These are phyloP conservation scores for Exophiala calicioides DNA, from an alignment of 2,329 filamentous ascomycete species.

Conservation along the genomic window DNA sequence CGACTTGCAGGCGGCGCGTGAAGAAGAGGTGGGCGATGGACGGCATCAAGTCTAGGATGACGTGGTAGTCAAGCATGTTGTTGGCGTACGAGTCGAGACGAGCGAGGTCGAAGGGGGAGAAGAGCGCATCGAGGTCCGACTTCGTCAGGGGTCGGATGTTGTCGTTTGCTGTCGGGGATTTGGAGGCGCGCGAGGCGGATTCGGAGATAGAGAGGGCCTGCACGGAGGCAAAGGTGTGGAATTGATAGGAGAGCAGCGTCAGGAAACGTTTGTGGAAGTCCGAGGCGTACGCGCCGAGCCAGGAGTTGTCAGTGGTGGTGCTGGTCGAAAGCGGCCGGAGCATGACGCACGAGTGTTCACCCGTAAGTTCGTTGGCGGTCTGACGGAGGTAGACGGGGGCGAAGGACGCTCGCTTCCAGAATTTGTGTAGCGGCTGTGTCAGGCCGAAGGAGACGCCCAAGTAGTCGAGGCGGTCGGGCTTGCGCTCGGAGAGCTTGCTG, in stretches of 20 bases:
- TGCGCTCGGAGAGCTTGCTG: slow-evolving; percentile 79
- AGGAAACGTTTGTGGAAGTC: slow-evolving; percentile 97
- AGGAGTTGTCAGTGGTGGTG: slow-evolving; percentile 66
- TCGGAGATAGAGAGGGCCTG: slow-evolving; percentile 86
- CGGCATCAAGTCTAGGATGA: slow-evolving; percentile 90
- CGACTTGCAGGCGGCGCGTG: slow-evolving; percentile 65
- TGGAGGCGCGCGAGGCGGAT: slow-evolving; percentile 61
- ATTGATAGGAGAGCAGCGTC: slow-evolving; percentile 86
- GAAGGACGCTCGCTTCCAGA: slow-evolving; percentile 90
- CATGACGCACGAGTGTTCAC: slow-evolving; percentile 98
- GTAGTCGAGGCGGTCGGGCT: slow-evolving; percentile 81
- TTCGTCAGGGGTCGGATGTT: slow-evolving; percentile 64
- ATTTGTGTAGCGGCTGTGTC: slow-evolving; percentile 83
- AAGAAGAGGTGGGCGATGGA: slow-evolving; percentile 83
- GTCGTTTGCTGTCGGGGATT: slow-evolving; percentile 67
- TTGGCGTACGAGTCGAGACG: slow-evolving; percentile 92
- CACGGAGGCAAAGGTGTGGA: slow-evolving; percentile 75
- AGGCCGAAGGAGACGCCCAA: slow-evolving; percentile 94
- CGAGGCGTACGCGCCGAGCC: slow-evolving; percentile 86
- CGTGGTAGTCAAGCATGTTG: slow-evolving; percentile 96
- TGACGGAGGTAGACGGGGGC: slow-evolving; percentile 90
- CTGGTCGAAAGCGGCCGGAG: slow-evolving; percentile 69
- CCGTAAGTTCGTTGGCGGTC: slow-evolving; percentile 93
- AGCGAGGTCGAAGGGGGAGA: slow-evolving; percentile 94
- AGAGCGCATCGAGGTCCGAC: slow-evolving; percentile 69